Evolutionary conservation across 2,329 filamentous ascomycete genomes (phyloP).

Genomic region (Dothidotthia symphoricarpi): DNA sequence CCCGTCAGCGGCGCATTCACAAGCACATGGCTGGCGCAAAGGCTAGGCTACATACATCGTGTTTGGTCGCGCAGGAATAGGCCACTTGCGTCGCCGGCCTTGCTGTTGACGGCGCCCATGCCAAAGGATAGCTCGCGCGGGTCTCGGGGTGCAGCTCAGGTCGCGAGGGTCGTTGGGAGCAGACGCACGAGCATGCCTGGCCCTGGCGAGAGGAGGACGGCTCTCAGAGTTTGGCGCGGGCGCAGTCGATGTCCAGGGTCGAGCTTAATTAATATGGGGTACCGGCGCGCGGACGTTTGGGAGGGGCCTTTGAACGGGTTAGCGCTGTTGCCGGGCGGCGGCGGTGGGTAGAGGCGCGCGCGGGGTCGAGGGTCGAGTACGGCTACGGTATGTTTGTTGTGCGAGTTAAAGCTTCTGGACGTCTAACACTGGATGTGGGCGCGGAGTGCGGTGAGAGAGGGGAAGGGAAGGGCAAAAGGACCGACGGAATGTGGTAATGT

Average conservation of each 20-base stretch:
- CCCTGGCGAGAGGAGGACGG: slow-evolving; percentile 10
- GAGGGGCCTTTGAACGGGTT: too few relatives aligned
- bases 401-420: slow-evolving; percentile 14
- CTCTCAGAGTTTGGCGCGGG: slow-evolving; percentile 11
- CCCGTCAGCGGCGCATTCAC: slow-evolving; percentile 19
- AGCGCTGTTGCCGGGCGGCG: slow-evolving; percentile 12
- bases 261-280: slow-evolving; percentile 35
- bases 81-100: slow-evolving; percentile 71
- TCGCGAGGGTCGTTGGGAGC: slow-evolving; percentile 21
- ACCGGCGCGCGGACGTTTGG: slow-evolving; percentile 22
- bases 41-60: slow-evolving; percentile 63
- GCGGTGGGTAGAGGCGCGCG: slow-evolving; percentile 23
- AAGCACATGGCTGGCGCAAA: background rate
- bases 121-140: slow-evolving; percentile 15
- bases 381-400: slow-evolving; percentile 13
- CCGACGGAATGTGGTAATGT: slow-evolving; percentile 3
- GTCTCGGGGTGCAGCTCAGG: slow-evolving; percentile 15
- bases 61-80: slow-evolving; percentile 89
- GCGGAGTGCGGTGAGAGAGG: slow-evolving; percentile 6
- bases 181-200: slow-evolving; percentile 34
- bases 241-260: slow-evolving; percentile 15
- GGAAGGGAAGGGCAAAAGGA: too few relatives aligned
- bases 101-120: slow-evolving; percentile 93
- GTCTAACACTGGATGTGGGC: slow-evolving; percentile 19
- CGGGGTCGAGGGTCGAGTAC: slow-evolving; percentile 11